Evolutionary conservation across 1,284 basidiomycete genomes (phyloP), one percentile per base, ranked within the genome.

Genomic region (Naganishia cerealis): DNA sequence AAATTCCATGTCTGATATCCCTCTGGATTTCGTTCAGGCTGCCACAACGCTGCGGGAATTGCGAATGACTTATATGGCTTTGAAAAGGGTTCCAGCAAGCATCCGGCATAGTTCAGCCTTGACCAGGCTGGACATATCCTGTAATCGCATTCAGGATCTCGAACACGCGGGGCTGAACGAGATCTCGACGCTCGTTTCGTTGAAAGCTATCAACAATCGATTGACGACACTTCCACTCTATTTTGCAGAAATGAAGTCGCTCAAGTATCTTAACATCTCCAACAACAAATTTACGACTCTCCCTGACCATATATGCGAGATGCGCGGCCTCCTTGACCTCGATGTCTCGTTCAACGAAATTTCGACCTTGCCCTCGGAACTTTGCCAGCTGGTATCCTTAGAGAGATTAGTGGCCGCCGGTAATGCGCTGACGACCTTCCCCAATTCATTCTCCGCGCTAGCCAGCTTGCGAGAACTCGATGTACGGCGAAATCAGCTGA

Each of bases 281-380:
- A 99, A 98, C 82, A 99, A 99, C 83, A 92, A 93, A 77, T 94
- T 98, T 78, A 87, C 87, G 53, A 80, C 78, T n/a, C 85, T 99
- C 68, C 94, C 95, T 0, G 71, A 82, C 0, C 89, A 91, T 29
- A 85, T 99, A 21, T 89, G 87, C 77, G 83, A 89, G 69, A 87
- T 98, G 77, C 82, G 84, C 6, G 86, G 84, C 21, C 85, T 99
- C 36, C 83, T 86, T 39, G 92, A 95, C 74, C 86, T 99, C 24
- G 95, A 99, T 77, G 85, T 97, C 54, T 98, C 95, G 0, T 98
- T 98, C 84, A 99, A 99, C 82, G 87, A 86, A 77, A 90, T 99
- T 73, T 84, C 85, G 0, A 86, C 87, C 58, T 84, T 99, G 3
- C 94, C 95, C 0, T 86, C 90, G 33, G 86, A 90, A 66, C 87